Conservation (phyloP, 176 grass and related monocot genomes). For the Cenchrus fungigraminus region DNA sequence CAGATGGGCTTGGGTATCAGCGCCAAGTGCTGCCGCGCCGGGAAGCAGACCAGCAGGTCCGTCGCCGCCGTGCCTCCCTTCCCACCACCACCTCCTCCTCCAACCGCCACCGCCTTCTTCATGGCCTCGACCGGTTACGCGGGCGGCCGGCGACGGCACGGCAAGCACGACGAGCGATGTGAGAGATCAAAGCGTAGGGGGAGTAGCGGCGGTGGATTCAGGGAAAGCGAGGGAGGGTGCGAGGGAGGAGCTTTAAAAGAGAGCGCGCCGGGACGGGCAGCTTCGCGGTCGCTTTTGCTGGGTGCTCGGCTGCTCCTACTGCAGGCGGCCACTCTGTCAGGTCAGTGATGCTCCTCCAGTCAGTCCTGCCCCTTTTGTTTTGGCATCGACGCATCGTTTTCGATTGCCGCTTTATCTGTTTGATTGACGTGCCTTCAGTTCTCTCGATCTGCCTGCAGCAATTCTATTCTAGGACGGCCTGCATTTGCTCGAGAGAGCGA, state of each 20-base stretch:
- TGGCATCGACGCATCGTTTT: slow-evolving; percentile 45
- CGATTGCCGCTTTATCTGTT: slow-evolving; percentile 38
- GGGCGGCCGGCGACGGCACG: not conserved
- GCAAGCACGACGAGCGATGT: not conserved
- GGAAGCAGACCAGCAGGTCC: slow-evolving; percentile 86
- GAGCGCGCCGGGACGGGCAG: slow-evolving; percentile 32
- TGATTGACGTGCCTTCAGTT: slow-evolving; percentile 32
- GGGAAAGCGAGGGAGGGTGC: not conserved
- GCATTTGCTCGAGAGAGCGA: not conserved
- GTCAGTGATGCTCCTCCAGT: not conserved
- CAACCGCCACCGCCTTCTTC: slow-evolving; percentile 28
- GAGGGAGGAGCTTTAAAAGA: slow-evolving; percentile 50
- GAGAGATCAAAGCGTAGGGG: not conserved
- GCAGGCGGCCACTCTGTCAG: slow-evolving; percentile 3
- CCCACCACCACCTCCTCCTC: not conserved
- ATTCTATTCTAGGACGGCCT: slow-evolving; percentile 6
- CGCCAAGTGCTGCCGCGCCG: slow-evolving; percentile 66
- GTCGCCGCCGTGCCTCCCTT: slow-evolving; percentile 45
- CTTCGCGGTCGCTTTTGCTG: slow-evolving; percentile 37
- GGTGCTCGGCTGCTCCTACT: not conserved
- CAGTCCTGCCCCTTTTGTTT: not conserved
- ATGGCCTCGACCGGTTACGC: slow-evolving; percentile 14
- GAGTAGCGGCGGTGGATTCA: slow-evolving; percentile 1
- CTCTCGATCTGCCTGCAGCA: not conserved
- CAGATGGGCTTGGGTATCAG: slow-evolving; percentile 81